Evolutionary conservation across 163 green algal species (phyloP), one percentile per base, ranked within the genome.

Genomic region (Chlamydomonas reinhardtii): DNA sequence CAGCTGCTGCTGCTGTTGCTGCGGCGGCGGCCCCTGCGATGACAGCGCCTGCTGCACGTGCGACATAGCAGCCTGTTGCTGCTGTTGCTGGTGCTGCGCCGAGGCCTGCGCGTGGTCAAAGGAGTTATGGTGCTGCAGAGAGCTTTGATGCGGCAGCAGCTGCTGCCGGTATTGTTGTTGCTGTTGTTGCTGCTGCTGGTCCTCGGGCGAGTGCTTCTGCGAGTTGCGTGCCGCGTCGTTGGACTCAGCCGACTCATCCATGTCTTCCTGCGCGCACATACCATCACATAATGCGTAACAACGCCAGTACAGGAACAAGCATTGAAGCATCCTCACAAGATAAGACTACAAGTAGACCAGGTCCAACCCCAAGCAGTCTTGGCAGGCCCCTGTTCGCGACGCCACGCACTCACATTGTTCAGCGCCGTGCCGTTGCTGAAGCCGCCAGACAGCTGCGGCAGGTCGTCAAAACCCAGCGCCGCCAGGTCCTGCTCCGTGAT

Each of bases 401-500:
- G n/a, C n/a, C 39, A 48, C 39, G 1, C 5, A 20, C 48, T 56
- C 48, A 56, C 48, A 19, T 56, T 56, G 48, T 17, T 56, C 6
- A 12, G 48, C 48, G 48, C 48, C 11, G 11, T 14, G 11, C 24
- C 80, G 70, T 86, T 86, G 56, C 48, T 74, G 48, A 81, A 34
- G 35, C 64, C 70, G 34, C 59, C 70, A 0, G 80, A 86, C 9
- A 80, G 16, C 56, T 86, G 80, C 71, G 80, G 34, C n/a, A 87
- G 61, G 71, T 81, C 72, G 62, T 82, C 82, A 29, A 87, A 87
- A 39, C 82, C 82, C 14, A 87, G 61, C 29, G 72, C 61, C 12
- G 82, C 71, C 54, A 87, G 73, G 61, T 87, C 82, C 4, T 74
- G 37, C 31, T 87, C 82, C 20, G 82, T 87, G 61, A 87, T 87